These are phyloP conservation scores for Euphrasia arctica DNA, from an alignment of 305 asterid genomes.

Conservation along the genomic window DNA sequence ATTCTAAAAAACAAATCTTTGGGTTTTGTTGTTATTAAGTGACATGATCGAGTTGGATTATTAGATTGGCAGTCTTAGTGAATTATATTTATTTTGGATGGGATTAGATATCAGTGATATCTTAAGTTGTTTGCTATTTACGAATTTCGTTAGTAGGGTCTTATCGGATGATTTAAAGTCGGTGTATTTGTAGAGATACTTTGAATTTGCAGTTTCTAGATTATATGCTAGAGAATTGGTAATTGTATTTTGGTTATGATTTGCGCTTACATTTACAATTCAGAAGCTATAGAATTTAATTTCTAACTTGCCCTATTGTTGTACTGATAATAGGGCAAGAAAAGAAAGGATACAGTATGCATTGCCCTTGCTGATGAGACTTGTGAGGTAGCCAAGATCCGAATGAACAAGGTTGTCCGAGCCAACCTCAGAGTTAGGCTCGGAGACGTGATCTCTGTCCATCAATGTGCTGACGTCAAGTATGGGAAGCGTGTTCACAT, in stretches of 20 bases:
- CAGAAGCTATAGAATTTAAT: not conserved
- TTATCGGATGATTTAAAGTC: too few species aligned
- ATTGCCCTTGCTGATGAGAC: conserved; percentile 86
- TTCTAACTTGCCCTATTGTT: not conserved
- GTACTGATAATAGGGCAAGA: conserved; percentile 65
- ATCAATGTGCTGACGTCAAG: conserved; percentile 89
- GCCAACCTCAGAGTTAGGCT: conserved; percentile 85
- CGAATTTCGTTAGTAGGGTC: too few species aligned
- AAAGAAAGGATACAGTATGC: conserved; percentile 80
- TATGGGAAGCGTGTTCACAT: conserved; percentile 92
- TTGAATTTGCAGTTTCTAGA: not conserved
- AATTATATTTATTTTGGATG: too few species aligned
- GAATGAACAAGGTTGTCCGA: conserved; percentile 90
- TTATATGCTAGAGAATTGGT: not conserved
- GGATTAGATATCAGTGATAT: too few species aligned
- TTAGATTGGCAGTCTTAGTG: not conserved
- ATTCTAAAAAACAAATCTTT: not conserved
- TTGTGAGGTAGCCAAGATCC: conserved; percentile 82
- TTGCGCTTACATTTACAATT: not conserved
- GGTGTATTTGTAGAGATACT: not conserved
- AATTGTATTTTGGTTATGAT: not conserved
- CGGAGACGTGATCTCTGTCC: conserved; percentile 91
- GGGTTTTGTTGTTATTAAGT: not conserved
- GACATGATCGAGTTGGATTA: not conserved
- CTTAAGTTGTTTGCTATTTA: too few species aligned